phyloP scores from a whole-genome alignment of 2,329 filamentous ascomycete species.

The Fusarium citri region DNA sequence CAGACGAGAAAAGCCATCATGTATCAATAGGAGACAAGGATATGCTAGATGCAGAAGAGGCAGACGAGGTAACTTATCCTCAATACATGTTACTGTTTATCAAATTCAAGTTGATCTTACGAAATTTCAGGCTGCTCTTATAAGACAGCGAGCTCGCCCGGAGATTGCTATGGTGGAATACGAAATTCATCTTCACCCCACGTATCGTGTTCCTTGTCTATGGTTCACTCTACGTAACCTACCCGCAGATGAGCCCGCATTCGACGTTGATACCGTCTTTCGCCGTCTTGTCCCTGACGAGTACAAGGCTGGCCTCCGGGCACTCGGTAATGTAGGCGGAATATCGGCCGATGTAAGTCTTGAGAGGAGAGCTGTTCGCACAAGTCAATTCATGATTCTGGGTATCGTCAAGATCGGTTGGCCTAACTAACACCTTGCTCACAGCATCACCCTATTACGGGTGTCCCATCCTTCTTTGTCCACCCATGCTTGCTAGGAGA shows the following conservation, averaged over 20 bases:
- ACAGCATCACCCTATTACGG: conserved; percentile 86
- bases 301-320: conserved; percentile 70
- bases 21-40: conserved; percentile 53
- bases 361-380: conserved; percentile 42
- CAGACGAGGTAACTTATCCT: conserved; percentile 60
- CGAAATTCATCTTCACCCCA: conserved; percentile 79
- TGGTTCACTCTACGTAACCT: conserved; percentile 77
- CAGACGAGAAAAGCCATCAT: conserved; percentile 37
- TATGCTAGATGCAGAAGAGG: conserved; percentile 64
- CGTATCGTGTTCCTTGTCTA: conserved; percentile 79
- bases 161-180: conserved; percentile 69
- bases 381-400: conserved; percentile 48
- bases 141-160: conserved; percentile 46
- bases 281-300: conserved; percentile 75
- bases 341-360: conserved; percentile 80
- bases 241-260: conserved; percentile 65
- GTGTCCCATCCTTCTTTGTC: conserved; percentile 85
- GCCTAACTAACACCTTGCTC: conserved; percentile 54
- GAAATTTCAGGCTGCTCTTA: conserved; percentile 55
- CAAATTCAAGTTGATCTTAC: conserved; percentile 35
- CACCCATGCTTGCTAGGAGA: conserved; percentile 92
- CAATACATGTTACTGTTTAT: conserved; percentile 4
- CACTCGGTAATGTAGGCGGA: conserved; percentile 73
- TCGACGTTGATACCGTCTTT: conserved; percentile 77
- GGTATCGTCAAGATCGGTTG: conserved; percentile 48